Evolutionary conservation across 345 rosid genomes (phyloP).

Genomic region (Eucalyptus leucophloia): DNA sequence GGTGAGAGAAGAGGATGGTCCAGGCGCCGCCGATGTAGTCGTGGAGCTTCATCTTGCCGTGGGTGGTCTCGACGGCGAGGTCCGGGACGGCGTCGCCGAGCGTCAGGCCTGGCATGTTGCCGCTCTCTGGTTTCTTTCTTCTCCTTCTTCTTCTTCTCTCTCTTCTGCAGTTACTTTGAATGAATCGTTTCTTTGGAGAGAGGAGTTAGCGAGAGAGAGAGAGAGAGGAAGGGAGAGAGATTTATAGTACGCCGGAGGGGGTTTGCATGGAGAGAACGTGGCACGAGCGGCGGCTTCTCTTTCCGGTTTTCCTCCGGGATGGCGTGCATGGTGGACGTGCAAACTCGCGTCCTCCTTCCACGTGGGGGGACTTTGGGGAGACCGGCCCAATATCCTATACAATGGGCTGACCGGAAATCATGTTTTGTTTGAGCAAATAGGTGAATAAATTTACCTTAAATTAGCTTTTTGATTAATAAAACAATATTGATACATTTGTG

Average conservation of each 20-base stretch:
- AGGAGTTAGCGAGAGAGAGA: background rate
- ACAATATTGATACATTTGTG: no score
- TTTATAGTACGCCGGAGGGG: background rate
- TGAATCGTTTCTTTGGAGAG: background rate
- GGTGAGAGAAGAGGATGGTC: conserved; percentile 82
- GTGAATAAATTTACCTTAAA: no score
- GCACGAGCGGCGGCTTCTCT: background rate
- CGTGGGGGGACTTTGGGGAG: background rate
- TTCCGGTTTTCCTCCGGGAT: background rate
- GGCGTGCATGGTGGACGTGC: background rate
- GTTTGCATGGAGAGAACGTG: background rate
- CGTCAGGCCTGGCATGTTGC: background rate
- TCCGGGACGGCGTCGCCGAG: conserved; percentile 26
- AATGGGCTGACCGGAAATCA: background rate
- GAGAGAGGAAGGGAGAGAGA: background rate
- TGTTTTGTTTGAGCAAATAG: background rate
- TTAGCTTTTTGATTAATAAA: no score
- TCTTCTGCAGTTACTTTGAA: background rate
- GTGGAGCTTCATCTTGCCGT: conserved; percentile 51
- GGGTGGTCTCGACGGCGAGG: conserved; percentile 59
- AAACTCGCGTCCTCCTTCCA: background rate
- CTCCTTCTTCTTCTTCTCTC: background rate
- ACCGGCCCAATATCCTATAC: background rate
- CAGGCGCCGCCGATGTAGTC: conserved; percentile 36
- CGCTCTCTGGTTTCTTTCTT: background rate